These are phyloP conservation scores for Suhomyces bribrorum DNA, from an alignment of 1,139 yeast species.

Conservation along the genomic window DNA sequence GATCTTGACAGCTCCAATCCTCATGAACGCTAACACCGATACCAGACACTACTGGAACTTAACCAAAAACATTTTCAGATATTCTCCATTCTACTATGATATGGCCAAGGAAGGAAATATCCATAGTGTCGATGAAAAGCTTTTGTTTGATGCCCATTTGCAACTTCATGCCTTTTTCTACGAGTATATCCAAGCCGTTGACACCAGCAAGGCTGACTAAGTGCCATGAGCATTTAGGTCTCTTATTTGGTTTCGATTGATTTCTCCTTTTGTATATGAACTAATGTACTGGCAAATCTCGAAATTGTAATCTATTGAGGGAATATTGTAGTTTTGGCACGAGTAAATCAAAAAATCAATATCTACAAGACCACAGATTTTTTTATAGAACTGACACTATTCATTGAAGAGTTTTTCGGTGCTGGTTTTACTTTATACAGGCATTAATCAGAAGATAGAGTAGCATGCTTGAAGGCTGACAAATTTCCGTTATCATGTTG, in stretches of 20 bases:
- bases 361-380: no score
- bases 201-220: slow-evolving; percentile 17
- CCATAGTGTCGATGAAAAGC: slow-evolving; percentile 46
- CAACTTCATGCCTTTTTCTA: slow-evolving; percentile 45
- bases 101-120: slow-evolving; percentile 23
- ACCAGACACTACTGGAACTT: slow-evolving; percentile 77
- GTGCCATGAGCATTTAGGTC: not conserved
- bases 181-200: slow-evolving; percentile 31
- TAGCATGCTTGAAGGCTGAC: no score
- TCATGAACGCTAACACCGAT: slow-evolving; percentile 84
- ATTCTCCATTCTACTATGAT: slow-evolving; percentile 43
- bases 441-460: no score
- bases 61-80: slow-evolving; percentile 73
- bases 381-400: no score
- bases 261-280: no score
- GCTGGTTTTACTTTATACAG: no score
- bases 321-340: no score
- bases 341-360: no score
- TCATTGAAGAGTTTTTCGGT: no score
- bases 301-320: no score
- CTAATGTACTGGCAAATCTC: no score
- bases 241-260: not conserved
- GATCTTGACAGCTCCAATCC: slow-evolving; percentile 60
- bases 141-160: slow-evolving; percentile 40
- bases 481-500: no score